Evolutionary conservation across 2,329 filamentous ascomycete species (phyloP).

Genomic region (Fusarium brachygibbosum): DNA sequence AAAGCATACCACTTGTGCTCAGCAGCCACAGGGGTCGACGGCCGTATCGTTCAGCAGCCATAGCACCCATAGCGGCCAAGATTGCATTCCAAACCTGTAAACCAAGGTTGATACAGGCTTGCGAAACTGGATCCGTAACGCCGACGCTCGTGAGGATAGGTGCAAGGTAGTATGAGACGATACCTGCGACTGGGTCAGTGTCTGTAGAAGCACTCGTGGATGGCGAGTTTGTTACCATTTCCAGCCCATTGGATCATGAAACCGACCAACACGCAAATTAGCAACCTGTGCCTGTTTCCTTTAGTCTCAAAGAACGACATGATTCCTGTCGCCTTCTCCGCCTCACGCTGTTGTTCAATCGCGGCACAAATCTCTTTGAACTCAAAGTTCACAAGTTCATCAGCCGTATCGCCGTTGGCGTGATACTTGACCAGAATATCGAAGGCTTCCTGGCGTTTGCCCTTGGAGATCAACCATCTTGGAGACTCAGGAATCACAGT

Average conservation of each 20-base stretch:
- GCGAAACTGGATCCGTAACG: conserved; percentile 18
- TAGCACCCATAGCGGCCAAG: conserved; percentile 16
- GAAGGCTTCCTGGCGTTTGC: conserved; percentile 60
- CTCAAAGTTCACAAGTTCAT: conserved; percentile 63
- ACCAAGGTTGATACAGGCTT: conserved; percentile 24
- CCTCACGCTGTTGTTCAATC: conserved; percentile 58
- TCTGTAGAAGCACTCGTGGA: accelerated
- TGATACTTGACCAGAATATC: conserved; percentile 63
- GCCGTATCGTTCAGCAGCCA: conserved; percentile 26
- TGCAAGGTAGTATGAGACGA: conserved; percentile 34
- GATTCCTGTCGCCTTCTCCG: conserved; percentile 57
- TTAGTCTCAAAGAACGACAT: conserved; percentile 57
- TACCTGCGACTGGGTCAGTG: conserved; percentile 1
- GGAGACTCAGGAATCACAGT: conserved; percentile 58
- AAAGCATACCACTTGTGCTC: conserved; percentile 26
- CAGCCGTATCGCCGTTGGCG: conserved; percentile 60
- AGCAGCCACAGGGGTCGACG: conserved; percentile 22
- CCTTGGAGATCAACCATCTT: conserved; percentile 52
- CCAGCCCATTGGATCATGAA: conserved; percentile 43
- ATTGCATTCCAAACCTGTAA: conserved; percentile 32
- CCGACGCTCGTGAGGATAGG: conserved; percentile 25
- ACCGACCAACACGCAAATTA: conserved; percentile 37
- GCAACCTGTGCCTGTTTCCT: conserved; percentile 42
- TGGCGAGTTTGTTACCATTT: conserved; percentile 7
- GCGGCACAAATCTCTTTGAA: conserved; percentile 65